Percentiles rank a stretch among this genome's conserved stretches.
phyloP scores from a whole-genome alignment of 805 yeast genomes.

The Vanderwaltozyma tropicalis region DNA sequence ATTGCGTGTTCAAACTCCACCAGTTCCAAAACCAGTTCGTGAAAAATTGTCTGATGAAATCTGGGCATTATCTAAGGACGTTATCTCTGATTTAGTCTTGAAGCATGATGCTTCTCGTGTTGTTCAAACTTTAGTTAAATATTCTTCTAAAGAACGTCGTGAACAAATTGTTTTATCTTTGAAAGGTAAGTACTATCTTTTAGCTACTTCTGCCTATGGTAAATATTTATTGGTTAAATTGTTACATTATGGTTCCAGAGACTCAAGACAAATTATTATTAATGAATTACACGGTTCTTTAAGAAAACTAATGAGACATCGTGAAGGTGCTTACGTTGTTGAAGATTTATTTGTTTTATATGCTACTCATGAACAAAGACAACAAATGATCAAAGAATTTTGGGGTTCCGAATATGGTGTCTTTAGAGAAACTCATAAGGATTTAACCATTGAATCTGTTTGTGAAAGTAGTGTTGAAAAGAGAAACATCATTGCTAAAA shows the following conservation, averaged over 20 bases:
- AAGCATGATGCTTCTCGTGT: constrained; percentile 96
- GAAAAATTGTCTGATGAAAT: constrained; percentile 71
- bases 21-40: constrained; percentile 66
- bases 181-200: constrained; percentile 64
- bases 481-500: constrained; percentile 61
- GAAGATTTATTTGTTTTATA: constrained; percentile 85
- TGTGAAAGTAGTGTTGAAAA: constrained; percentile 63
- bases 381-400: constrained; percentile 88
- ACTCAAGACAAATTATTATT: constrained; percentile 62
- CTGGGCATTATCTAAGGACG: constrained; percentile 73
- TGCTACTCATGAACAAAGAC: constrained; percentile 72
- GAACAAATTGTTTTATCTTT: constrained; percentile 55
- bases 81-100: constrained; percentile 72
- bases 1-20: constrained; percentile 74
- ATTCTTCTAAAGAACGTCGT: constrained; percentile 71
- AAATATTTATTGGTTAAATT: constrained; percentile 82
- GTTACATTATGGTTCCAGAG: constrained; percentile 83
- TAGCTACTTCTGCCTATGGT: constrained; percentile 91
- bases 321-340: constrained; percentile 96
- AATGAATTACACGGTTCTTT: constrained; percentile 84
- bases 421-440: constrained; percentile 65
- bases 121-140: constrained; percentile 86
- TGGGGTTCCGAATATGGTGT: constrained; percentile 95
- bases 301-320: constrained; percentile 88
- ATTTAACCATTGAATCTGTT: constrained; percentile 54